Evolutionary conservation across 768 basidiomycete genomes (phyloP).

Genomic region (Panellus pusillus): DNA sequence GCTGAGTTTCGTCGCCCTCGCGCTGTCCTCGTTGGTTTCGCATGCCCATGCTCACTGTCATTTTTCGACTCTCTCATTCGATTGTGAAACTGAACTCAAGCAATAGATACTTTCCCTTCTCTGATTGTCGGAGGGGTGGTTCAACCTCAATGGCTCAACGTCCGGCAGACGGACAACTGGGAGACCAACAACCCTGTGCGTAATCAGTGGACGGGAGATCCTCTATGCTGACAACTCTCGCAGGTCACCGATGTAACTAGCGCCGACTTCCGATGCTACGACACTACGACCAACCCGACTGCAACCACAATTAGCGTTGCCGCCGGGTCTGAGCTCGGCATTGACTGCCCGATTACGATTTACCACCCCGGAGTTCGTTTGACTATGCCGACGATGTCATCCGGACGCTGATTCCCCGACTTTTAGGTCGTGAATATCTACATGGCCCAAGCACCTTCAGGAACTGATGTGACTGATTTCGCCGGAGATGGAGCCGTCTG

Average conservation of each 20-base stretch:
- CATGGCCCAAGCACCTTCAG: conserved; percentile 13
- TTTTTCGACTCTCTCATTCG: no score
- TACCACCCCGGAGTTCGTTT: conserved; percentile 15
- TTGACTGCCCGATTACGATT: conserved; percentile 10
- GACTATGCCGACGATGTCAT: not conserved
- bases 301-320: conserved; percentile 8
- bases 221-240: not conserved
- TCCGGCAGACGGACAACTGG: conserved; percentile 22
- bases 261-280: conserved; percentile 18
- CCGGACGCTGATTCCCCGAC: not conserved
- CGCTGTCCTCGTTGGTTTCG: no score
- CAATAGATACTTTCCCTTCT: conserved; percentile 14
- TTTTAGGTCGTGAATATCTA: conserved; percentile 15
- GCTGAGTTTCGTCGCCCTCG: no score
- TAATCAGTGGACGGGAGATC: not conserved
- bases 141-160: conserved; percentile 12
- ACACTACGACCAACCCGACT: not conserved
- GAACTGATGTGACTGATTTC: conserved; percentile 12
- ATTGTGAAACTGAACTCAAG: not conserved
- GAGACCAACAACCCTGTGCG: conserved; percentile 11
- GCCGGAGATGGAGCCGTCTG: conserved; percentile 15
- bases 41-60: no score
- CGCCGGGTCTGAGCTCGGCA: conserved; percentile 11
- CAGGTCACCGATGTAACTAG: conserved; percentile 13
- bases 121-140: conserved; percentile 9